Base-by-base conservation (phyloP, 306 rosid species). In the Fragaria ananassa region DNA sequence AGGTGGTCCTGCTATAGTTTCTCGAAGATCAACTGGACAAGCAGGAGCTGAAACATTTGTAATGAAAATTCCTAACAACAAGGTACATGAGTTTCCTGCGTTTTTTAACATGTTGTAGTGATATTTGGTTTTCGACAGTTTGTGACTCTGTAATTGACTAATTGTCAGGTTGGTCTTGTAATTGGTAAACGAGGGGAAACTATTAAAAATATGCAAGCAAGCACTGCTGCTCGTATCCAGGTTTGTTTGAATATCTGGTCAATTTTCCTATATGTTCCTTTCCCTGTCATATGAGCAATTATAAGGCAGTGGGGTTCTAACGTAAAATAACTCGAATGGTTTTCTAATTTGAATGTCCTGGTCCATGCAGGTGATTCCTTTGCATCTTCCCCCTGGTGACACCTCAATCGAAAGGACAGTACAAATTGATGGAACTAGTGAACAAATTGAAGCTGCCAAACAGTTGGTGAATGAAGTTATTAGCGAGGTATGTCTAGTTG, bases 121-220 rank as follows among this genome's bases (percentile, higher is more conserved):
- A 45, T 37, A 37, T 76, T 78, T 63, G 14, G 70, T 54, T 77
- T 44, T 58, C 66, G 15, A 44, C 60, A 65, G 31, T 44, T 21
- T 27, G 21, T 76, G 69, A 3, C 56, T 25, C 54, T 25, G 54
- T 50, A 5, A 50, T 77, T 83, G 81, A 53, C 83, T 50, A 8
- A 50, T 77, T 83, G 81, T 58, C 83, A 96, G 99, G 99, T 96
- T 85, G 99, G 99, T 27, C 94, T 96, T 78, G 85, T 96, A 15
- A 96, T 96, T 75, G 99, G 99, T 65, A 96, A 96, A 85, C 96
- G 99, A 41, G 99, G 99, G 63, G 99, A 96, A 76, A 89, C 97
- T 1, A 96, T 96, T 64, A 96, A 92, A 86, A 92, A 60, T 79
- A 96, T 96, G 99, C 99, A 96, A 82, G 91, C 88, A 25, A 83